Percentiles rank a stretch among this genome's conserved stretches.
These are phyloP conservation scores for Leucocoprinus leucothites DNA, from an alignment of 768 basidiomycete genomes.

Conservation along the genomic window DNA sequence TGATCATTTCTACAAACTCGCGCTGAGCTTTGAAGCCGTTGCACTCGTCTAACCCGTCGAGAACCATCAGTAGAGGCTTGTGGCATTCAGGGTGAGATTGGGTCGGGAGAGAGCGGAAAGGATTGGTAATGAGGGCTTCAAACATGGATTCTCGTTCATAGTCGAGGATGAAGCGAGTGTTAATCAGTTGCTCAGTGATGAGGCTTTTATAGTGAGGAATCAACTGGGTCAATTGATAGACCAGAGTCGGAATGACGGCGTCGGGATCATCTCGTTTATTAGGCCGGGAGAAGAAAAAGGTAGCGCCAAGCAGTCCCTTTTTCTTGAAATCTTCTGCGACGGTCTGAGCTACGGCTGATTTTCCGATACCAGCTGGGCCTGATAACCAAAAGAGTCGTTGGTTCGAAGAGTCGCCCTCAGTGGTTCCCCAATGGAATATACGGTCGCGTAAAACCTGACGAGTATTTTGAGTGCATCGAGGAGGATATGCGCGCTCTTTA, in stretches of 20 bases:
- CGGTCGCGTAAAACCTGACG: no score
- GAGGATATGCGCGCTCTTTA: no score
- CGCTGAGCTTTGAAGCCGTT: not conserved
- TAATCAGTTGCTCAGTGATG: not conserved
- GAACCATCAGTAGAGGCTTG: not conserved
- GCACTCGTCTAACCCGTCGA: constrained; percentile 6
- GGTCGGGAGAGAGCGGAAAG: not conserved
- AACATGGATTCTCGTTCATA: not conserved
- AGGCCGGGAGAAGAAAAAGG: not conserved
- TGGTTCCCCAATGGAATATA: no score
- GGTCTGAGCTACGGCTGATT: not conserved
- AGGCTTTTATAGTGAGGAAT: not conserved
- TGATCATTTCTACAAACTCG: not conserved
- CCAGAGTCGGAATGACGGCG: not conserved
- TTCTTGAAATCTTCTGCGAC: not conserved
- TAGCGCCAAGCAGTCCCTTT: no score
- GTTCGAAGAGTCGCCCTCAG: no score
- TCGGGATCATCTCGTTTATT: not conserved
- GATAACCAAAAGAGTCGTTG: not conserved
- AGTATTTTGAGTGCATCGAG: no score
- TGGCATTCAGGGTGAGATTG: no score
- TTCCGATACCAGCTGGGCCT: not conserved
- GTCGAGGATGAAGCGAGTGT: not conserved
- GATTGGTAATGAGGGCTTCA: not conserved
- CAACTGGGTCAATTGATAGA: not conserved